These are phyloP conservation scores for Apiotrichum porosum DNA, from an alignment of 1,284 basidiomycete genomes.

Conservation along the genomic window DNA sequence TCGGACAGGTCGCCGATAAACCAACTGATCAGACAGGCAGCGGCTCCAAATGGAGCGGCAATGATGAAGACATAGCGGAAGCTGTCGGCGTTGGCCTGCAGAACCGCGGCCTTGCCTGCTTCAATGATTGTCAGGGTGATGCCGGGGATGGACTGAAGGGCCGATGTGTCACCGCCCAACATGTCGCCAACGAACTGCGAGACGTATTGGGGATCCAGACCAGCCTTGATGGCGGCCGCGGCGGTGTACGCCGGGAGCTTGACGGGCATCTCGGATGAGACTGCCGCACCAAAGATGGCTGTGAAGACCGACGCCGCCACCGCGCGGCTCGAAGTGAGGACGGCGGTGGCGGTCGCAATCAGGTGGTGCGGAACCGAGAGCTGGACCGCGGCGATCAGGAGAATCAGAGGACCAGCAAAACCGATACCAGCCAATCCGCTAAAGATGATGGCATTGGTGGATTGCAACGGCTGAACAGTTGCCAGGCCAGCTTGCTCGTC, in stretches of 20 bases:
- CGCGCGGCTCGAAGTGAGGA: conserved; percentile 17
- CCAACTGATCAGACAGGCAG: conserved; percentile 3
- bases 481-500: conserved; percentile 18
- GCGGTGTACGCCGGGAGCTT: conserved; percentile 14
- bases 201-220: conserved; percentile 8
- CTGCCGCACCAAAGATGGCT: conserved; percentile 17
- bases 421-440: conserved; percentile 18
- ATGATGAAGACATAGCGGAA: conserved; percentile 11
- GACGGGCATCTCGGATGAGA: neutral
- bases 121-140: conserved; percentile 8
- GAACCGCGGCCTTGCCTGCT: neutral
- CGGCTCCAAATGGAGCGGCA: conserved; percentile 5
- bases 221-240: conserved; percentile 12
- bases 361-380: conserved; percentile 21
- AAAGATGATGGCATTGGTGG: conserved; percentile 4
- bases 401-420: conserved; percentile 19
- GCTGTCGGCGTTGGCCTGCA: conserved; percentile 3
- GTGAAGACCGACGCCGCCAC: conserved; percentile 16
- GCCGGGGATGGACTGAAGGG: conserved; percentile 7
- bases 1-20: conserved; percentile 5
- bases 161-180: neutral
- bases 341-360: conserved; percentile 22
- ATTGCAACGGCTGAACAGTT: conserved; percentile 7
- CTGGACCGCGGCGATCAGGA: conserved; percentile 20
- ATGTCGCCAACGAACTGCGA: conserved; percentile 8